Evolutionary conservation across 257 asterid species (phyloP), one percentile per base, ranked within the genome.

Genomic region (Salvia splendens): DNA sequence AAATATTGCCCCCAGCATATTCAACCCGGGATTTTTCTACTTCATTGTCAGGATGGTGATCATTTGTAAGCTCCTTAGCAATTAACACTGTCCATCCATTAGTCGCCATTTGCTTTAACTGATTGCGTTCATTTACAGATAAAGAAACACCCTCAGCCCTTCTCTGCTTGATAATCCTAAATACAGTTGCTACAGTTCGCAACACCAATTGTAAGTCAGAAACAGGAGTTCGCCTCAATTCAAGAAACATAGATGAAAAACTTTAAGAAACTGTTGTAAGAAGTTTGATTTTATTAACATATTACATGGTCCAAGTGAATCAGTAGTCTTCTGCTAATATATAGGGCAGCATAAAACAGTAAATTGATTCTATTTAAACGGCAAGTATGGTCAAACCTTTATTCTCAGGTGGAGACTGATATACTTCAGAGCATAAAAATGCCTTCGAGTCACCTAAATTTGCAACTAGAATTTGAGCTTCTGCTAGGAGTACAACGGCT

Each of bases 371-470:
- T 62, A 60, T 61, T n/a, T 55, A 50, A 47, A 55, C 69, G 42
- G 65, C 36, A 75, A 30, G 53, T 68, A 60, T 15, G 48, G 47
- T 66, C 81, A 73, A 20, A 92, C 99, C 99, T 90, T 85, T 87
- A 66, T 95, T 94, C 85, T 88, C 97, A 35, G 78, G 71, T 32
- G 95, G 94, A 79, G 95, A 72, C 73, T 88, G 95, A 68, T 80
- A 82, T 61, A 76, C 81, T 81, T 90, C 96, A 67, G 99, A 85
- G 89, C 99, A 93, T 80, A 93, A 58, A 78, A 93, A 85, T 53
- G 97, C 97, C 86, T 93, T 93, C 20, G 97, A 93, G 76, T 93
- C 99, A 50, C 99, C 99, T 64, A 93, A 48, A 77, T 93, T 86
- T 56, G 97, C 99, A 73, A 90, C 99, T 65, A 93, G 81, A 82